Evolutionary conservation across 495 filamentous ascomycete species (phyloP), one percentile per base, ranked within the genome.

Genomic region (Aspergillus egyptiacus): DNA sequence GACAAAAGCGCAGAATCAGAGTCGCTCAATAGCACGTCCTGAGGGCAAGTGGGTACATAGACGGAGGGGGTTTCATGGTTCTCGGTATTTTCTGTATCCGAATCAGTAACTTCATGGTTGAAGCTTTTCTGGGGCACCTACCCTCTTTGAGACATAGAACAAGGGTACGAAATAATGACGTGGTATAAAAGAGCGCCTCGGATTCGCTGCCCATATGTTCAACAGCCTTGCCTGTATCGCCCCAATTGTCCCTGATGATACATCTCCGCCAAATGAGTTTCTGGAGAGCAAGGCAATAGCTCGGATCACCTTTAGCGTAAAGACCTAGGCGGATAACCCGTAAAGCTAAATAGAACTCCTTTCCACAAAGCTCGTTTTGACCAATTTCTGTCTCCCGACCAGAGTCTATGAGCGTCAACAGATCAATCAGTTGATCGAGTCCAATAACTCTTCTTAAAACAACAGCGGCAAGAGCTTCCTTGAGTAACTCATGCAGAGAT

Each of bases 261-360:
- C 86, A 87, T 30, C 90, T 80, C 54, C 89, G 81, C 89, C 90
- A 96, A 46, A 95, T 84, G 22, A 91, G 73, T 28, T 79, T 81
- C 54, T 84, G 78, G 33, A 81, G 66, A 38, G 75, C 65, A 25
- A 81, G 70, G 31, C 72, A 62, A 27, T 77, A 76, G 2, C 75
- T 76, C n/a, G 64, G 56, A 35, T 74, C 64, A 33, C 57, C 64
- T 11, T 73, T 68, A 19, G 71, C 67, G 52, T 75, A 71, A 17
- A 73, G 73, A 33, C 77, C 73, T 30, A 77, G 69, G 41, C 73
- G 73, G 6, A 91, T 74, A 1, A 84, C 82, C 32, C 79, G 73
- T 37, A 95, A 69, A 32, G 90, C 89, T 22, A 83, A 63, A 59
- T 79, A 84, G 59, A 90, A 95, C 53, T 84, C 76, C 13, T 69